A percentile compares a stretch with the other conserved stretches of the same genome.
Evolutionary conservation across 1,284 basidiomycete genomes (phyloP).

Genomic region (Sanghuangporus sanghuang): DNA sequence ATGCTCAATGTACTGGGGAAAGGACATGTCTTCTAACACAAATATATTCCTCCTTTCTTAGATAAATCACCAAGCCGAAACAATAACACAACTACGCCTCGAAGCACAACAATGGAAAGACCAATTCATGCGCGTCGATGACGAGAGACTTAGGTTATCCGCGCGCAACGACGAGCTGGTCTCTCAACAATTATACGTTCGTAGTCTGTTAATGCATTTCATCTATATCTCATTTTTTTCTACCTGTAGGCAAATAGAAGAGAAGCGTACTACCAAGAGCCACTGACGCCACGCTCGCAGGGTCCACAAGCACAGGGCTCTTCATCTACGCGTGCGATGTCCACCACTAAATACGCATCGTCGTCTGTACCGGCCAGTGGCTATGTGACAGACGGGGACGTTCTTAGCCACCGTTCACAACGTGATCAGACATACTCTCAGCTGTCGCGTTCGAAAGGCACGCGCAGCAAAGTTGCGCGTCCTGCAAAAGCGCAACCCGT

Average conservation of each 20-base stretch:
- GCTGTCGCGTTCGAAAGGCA: not conserved
- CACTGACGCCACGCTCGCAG: conserved; percentile 17
- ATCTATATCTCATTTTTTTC: not conserved
- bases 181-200: conserved; percentile 35
- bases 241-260: conserved; percentile 7
- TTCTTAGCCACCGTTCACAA: not conserved
- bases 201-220: not conserved
- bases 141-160: conserved; percentile 47
- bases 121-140: conserved; percentile 51
- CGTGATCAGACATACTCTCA: not conserved
- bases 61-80: conserved; percentile 56
- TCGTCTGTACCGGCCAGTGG: conserved; percentile 1
- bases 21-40: not conserved
- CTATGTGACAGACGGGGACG: conserved; percentile 12
- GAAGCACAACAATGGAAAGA: conserved; percentile 65
- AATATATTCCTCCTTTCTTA: conserved; percentile 22
- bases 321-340: conserved; percentile 9
- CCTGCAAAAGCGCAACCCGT: not conserved
- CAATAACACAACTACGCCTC: conserved; percentile 52
- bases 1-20: not conserved
- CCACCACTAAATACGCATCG: conserved; percentile 2
- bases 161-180: conserved; percentile 53
- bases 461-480: not conserved
- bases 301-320: conserved; percentile 8
- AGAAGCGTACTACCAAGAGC: conserved; percentile 14